A percentile compares a stretch with the other conserved stretches of the same genome.
Evolutionary conservation across 225 moss, liverwort and hornwort species (phyloP).

Genomic region (Polytrichum commune): DNA sequence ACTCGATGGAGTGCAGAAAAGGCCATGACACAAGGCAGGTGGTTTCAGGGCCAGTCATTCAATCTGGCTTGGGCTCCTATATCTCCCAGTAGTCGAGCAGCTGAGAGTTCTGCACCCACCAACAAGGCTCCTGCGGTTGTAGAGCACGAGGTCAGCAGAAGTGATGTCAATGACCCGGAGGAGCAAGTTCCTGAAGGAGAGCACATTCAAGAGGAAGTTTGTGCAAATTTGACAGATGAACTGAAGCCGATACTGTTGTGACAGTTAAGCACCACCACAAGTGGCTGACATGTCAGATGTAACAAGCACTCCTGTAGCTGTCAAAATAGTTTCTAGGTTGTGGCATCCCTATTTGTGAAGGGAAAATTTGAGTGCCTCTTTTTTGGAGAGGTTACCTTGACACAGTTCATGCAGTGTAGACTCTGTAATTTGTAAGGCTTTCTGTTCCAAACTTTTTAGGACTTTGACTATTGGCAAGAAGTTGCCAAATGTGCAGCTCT

Average conservation of each 20-base stretch:
- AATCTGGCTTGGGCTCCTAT: slow-evolving; percentile 74
- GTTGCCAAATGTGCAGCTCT: slow-evolving; percentile 38
- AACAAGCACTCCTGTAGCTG: slow-evolving; percentile 30
- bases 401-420: slow-evolving; percentile 35
- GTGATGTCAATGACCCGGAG: slow-evolving; percentile 25
- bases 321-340: slow-evolving; percentile 36
- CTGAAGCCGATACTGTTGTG: slow-evolving; percentile 30
- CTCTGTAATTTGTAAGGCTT: slow-evolving; percentile 52
- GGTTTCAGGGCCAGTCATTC: slow-evolving; percentile 82
- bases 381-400: slow-evolving; percentile 22
- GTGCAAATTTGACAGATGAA: slow-evolving; percentile 25
- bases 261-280: slow-evolving; percentile 14
- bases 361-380: slow-evolving; percentile 37
- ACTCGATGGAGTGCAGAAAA: slow-evolving; percentile 86
- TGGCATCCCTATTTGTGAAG: slow-evolving; percentile 33
- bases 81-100: slow-evolving; percentile 38
- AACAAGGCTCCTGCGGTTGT: slow-evolving; percentile 13
- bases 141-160: slow-evolving; percentile 35
- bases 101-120: slow-evolving; percentile 30
- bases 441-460: slow-evolving; percentile 29
- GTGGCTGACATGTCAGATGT: slow-evolving; percentile 22
- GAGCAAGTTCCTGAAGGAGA: slow-evolving; percentile 25
- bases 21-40: slow-evolving; percentile 80
- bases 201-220: slow-evolving; percentile 22
- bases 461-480: slow-evolving; percentile 32